These are phyloP conservation scores for Trichosanthes truncata DNA, from an alignment of 306 rosid genomes.

Conservation along the genomic window DNA sequence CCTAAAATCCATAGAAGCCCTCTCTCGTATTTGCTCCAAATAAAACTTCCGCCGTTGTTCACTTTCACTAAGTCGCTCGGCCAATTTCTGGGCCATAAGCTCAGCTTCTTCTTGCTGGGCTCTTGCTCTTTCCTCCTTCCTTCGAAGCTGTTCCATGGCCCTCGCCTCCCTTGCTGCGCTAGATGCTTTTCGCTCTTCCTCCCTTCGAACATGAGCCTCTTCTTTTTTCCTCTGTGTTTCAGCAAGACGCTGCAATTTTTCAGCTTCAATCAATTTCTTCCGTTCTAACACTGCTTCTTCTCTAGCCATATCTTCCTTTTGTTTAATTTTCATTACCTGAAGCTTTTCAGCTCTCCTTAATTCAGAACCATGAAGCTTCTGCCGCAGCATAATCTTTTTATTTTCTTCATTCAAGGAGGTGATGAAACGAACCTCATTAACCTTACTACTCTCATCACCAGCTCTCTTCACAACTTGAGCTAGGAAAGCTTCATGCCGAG, in stretches of 20 bases:
- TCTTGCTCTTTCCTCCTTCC: constrained; percentile 96
- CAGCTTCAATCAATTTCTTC: constrained; percentile 86
- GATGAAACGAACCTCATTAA: constrained; percentile 92
- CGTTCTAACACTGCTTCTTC: constrained; percentile 98
- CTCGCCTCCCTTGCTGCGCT: constrained; percentile 98
- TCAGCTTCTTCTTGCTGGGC: constrained; percentile 99
- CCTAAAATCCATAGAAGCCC: constrained; percentile 95
- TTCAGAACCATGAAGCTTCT: constrained; percentile 95
- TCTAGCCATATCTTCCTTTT: constrained; percentile 93
- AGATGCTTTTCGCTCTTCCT: constrained; percentile 97
- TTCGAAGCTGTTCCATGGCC: constrained; percentile 84
- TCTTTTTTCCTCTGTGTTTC: constrained; percentile 95
- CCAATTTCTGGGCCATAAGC: constrained; percentile 93
- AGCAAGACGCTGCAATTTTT: constrained; percentile 94
- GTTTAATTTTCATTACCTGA: constrained; percentile 89
- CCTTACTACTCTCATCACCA: constrained; percentile 98
- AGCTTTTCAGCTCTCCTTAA: constrained; percentile 96
- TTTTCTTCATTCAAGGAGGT: constrained; percentile 94
- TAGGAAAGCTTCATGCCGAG: constrained; percentile 95
- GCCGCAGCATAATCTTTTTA: constrained; percentile 78
- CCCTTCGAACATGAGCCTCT: constrained; percentile 94
- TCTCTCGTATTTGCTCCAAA: constrained; percentile 93
- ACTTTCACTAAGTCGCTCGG: constrained; percentile 93
- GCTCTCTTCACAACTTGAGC: constrained; percentile 99
- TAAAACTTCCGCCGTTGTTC: constrained; percentile 93